Evolutionary conservation across 2,329 filamentous ascomycete genomes (phyloP).

Genomic region (Sporothrix pseudoabietina): DNA sequence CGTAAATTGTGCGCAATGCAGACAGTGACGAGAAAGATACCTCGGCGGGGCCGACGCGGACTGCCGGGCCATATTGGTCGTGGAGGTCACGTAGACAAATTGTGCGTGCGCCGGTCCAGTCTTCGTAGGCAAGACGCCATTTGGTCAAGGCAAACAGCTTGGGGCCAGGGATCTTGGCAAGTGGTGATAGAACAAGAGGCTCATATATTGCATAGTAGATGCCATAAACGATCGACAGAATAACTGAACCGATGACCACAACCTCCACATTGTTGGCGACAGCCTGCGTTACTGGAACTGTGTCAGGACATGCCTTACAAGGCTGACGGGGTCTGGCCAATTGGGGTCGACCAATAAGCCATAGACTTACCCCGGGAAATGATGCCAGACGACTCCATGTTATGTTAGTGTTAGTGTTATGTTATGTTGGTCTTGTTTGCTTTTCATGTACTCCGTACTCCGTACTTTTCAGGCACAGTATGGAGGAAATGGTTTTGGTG

Average conservation of each 20-base stretch:
- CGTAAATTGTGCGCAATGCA: conserved; percentile 57
- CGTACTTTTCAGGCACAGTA: neutral
- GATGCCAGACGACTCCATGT: conserved; percentile 14
- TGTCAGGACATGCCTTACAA: neutral
- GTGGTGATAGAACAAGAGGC: conserved; percentile 26
- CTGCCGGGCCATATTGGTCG: conserved; percentile 48
- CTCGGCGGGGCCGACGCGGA: conserved; percentile 53
- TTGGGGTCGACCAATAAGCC: neutral
- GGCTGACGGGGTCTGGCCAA: neutral
- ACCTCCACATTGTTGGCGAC: neutral
- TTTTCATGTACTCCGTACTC: neutral
- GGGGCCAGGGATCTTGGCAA: conserved; percentile 42
- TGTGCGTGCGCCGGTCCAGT: conserved; percentile 49
- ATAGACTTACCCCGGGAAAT: conserved; percentile 8
- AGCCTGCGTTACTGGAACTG: neutral
- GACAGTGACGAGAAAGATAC: conserved; percentile 47
- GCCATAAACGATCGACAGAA: neutral
- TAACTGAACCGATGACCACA: neutral
- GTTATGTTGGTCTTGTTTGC: neutral
- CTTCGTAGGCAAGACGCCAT: conserved; percentile 51
- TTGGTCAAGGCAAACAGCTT: conserved; percentile 47
- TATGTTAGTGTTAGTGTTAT: too few species aligned
- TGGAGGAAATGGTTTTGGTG: neutral
- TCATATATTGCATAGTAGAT: conserved; percentile 9
- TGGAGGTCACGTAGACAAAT: conserved; percentile 49